These are phyloP conservation scores for Aureobasidium sp. DNA, from an alignment of 2,329 filamentous ascomycete genomes.

Conservation along the genomic window DNA sequence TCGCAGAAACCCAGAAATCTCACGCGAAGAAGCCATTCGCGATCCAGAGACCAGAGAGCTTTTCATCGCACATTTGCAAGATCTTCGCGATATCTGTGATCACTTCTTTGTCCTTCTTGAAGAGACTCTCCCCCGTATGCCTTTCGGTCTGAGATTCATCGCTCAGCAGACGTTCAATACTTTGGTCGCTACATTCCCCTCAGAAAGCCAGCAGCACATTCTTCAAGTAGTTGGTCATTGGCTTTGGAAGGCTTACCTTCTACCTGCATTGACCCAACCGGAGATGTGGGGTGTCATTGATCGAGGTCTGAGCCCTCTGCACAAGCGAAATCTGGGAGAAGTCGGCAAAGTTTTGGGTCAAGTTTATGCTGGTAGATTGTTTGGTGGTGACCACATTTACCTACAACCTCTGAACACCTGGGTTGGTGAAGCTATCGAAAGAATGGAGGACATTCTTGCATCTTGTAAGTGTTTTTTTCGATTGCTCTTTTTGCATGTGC, in stretches of 20 bases:
- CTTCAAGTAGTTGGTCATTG: conserved; percentile 82
- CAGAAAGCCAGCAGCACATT: conserved; percentile 68
- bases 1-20: conserved; percentile 72
- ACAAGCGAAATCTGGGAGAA: conserved; percentile 86
- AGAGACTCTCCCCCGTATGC: conserved; percentile 78
- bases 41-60: conserved; percentile 86
- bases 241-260: conserved; percentile 91
- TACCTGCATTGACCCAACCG: conserved; percentile 79
- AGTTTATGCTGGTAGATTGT: conserved; percentile 76
- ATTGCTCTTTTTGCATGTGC: background rate
- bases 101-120: conserved; percentile 79
- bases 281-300: conserved; percentile 92
- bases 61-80: conserved; percentile 90
- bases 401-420: conserved; percentile 92
- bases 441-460: conserved; percentile 67
- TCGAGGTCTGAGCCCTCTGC: conserved; percentile 76
- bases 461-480: conserved; percentile 47
- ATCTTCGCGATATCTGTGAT: conserved; percentile 88
- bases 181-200: conserved; percentile 68
- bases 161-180: conserved; percentile 78
- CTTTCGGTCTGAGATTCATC: conserved; percentile 84
- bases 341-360: conserved; percentile 89
- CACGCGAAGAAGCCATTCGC: conserved; percentile 88
- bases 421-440: conserved; percentile 74
- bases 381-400: conserved; percentile 92